Conservation (phyloP, 2,329 filamentous ascomycete species). For the Aureobasidium sp. region DNA sequence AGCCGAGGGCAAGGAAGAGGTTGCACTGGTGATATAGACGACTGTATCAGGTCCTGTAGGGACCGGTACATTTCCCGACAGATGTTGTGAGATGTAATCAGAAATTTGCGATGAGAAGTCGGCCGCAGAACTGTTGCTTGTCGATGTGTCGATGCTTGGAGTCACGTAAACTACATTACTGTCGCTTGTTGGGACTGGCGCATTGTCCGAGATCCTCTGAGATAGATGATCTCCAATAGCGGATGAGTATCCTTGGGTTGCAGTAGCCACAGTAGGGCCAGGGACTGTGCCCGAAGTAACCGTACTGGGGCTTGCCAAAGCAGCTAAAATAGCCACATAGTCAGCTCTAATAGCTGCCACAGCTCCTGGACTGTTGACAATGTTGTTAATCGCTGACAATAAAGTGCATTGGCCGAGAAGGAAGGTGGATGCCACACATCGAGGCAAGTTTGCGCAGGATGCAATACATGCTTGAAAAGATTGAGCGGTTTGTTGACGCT, state of each 20-base stretch:
- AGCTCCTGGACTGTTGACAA: conserved; percentile 3
- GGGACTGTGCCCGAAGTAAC: background rate
- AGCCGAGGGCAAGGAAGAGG: background rate
- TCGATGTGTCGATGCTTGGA: background rate
- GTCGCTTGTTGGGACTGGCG: conserved; percentile 3
- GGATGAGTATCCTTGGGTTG: background rate
- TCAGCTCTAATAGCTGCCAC: conserved; percentile 8
- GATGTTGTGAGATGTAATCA: background rate
- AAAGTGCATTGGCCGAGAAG: conserved; percentile 1
- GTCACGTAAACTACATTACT: background rate
- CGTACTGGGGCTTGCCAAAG: background rate
- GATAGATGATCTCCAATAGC: conserved; percentile 1
- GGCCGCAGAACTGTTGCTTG: background rate
- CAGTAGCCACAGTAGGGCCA: background rate
- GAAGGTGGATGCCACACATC: conserved; percentile 6
- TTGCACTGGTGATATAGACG: background rate
- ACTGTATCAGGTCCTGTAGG: background rate
- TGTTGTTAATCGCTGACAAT: background rate
- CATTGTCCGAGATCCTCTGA: background rate
- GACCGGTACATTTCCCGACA: background rate
- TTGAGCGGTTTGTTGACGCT: background rate
- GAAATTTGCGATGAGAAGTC: background rate
- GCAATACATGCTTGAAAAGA: conserved; percentile 9
- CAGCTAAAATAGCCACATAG: background rate
- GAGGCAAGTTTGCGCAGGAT: background rate